Evolutionary conservation across 306 rosid species (phyloP), one percentile per base, ranked within the genome.

Genomic region (Albizia julibrissin): DNA sequence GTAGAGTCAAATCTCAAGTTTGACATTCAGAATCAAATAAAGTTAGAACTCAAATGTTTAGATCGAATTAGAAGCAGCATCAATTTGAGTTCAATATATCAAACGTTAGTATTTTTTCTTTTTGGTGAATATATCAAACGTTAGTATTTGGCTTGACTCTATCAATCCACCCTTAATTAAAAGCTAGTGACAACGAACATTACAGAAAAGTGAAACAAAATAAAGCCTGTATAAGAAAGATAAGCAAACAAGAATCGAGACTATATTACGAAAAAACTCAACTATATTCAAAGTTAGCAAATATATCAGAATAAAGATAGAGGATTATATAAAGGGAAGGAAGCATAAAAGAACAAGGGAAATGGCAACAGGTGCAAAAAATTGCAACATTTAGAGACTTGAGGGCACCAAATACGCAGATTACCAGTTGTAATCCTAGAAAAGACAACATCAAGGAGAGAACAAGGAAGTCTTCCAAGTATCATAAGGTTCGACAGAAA

Each of bases 381-480:
- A 42, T 42, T 42, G 44, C 44, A 22, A 8, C 5, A 1, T 24
- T 62, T 19, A 27, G 15, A 64, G 89, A 89, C 91, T 89, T 94
- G 3, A 95, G 89, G 69, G 98, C 95, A 87, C 98, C 98, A 50
- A 95, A 93, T n/a, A 93, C 92, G 56, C 95, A 34, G 91, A 11
- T 95, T 93, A 8, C 97, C 98, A 10, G 98, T 95, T 12, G 98
- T 95, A 6, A 97, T 95, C 89, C 58, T 90, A 29, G 91, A 12
- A 78, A 95, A 88, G 69, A 97, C 98, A 81, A 93, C 98, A 83
- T 95, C 98, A 56, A 95, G 97, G 3, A 93, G 97, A 26, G 98
- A 97, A 27, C 98, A 97, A 92, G 91, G 93, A 18, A 98, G 98
- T 83, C 98, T 91, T 84, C 98, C 86, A 34, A 81, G 75, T 84